Conservation (phyloP, 2,329 filamentous ascomycete species). For the Sclerotinia sclerotiorum region DNA sequence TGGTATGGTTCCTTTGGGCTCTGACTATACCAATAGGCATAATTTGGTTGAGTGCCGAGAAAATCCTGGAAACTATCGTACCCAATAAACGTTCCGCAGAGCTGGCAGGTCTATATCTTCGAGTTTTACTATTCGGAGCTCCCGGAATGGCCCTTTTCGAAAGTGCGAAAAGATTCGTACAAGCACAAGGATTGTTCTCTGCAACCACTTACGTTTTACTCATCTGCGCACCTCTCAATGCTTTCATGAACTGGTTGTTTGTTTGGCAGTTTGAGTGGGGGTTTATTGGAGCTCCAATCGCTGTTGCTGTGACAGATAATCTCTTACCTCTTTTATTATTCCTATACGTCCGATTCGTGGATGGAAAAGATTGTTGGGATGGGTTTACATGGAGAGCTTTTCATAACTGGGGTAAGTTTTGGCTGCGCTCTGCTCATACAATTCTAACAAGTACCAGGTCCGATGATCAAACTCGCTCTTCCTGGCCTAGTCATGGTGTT, state of each 20-base stretch:
- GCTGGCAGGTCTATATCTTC: constrained; percentile 72
- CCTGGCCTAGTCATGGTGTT: constrained; percentile 93
- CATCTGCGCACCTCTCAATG: constrained; percentile 73
- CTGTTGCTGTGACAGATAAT: constrained; percentile 73
- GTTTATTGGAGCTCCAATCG: constrained; percentile 78
- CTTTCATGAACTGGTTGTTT: constrained; percentile 74
- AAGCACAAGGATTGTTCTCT: constrained; percentile 80
- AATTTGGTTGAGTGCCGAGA: constrained; percentile 68
- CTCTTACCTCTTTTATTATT: constrained; percentile 72
- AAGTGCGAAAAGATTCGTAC: constrained; percentile 74
- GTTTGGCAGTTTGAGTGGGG: constrained; percentile 70
- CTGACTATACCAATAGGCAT: constrained; percentile 71
- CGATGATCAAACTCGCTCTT: constrained; percentile 83
- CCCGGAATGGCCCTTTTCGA: constrained; percentile 78
- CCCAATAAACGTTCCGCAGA: constrained; percentile 69
- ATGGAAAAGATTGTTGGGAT: constrained; percentile 76
- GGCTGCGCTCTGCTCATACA: background rate
- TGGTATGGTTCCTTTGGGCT: constrained; percentile 73
- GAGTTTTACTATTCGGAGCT: constrained; percentile 66
- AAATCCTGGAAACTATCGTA: constrained; percentile 64
- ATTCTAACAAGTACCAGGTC: constrained; percentile 43
- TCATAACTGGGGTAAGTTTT: constrained; percentile 61
- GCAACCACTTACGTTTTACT: constrained; percentile 76
- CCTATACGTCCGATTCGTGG: constrained; percentile 69
- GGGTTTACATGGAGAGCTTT: constrained; percentile 71